Percentiles rank a stretch among this genome's conserved stretches.
phyloP scores from a whole-genome alignment of 2,329 filamentous ascomycete genomes.

The Eutypella sp. region DNA sequence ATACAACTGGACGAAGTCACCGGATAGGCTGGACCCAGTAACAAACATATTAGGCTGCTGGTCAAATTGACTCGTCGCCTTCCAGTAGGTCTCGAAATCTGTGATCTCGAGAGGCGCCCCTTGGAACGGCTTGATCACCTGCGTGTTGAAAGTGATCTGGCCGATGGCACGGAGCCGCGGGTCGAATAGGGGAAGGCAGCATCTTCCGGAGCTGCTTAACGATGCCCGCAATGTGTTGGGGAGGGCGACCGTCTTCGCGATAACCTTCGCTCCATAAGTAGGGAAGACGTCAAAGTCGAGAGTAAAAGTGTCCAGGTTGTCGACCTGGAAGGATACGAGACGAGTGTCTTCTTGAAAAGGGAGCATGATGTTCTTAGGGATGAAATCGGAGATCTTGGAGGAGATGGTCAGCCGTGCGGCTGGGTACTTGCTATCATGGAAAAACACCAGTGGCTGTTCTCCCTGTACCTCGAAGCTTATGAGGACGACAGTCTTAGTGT shows the following conservation, averaged over 20 bases:
- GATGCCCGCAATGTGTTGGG: conserved; percentile 78
- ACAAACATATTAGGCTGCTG: conserved; percentile 81
- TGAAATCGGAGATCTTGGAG: conserved; percentile 91
- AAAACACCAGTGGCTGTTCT: conserved; percentile 81
- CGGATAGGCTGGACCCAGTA: conserved; percentile 89
- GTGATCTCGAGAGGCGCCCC: conserved; percentile 93
- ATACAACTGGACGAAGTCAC: conserved; percentile 89
- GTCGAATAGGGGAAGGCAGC: conserved; percentile 87
- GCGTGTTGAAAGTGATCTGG: conserved; percentile 87
- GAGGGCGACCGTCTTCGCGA: conserved; percentile 89
- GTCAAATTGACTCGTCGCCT: conserved; percentile 90
- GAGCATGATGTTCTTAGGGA: conserved; percentile 91
- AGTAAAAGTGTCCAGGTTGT: conserved; percentile 86
- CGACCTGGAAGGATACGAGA: conserved; percentile 91
- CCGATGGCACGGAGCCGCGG: conserved; percentile 87
- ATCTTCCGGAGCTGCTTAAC: conserved; percentile 70
- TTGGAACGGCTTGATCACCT: conserved; percentile 93
- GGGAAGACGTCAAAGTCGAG: conserved; percentile 98
- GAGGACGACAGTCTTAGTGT: conserved; percentile 94
- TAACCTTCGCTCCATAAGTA: conserved; percentile 94
- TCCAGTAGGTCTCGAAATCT: conserved; percentile 99
- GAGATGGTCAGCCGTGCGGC: conserved; percentile 93
- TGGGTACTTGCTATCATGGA: conserved; percentile 94
- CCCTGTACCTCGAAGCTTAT: conserved; percentile 78
- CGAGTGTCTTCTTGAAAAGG: conserved; percentile 95